A percentile compares a stretch with the other conserved stretches of the same genome.
Conservation (phyloP, 2,329 filamentous ascomycete genomes). For the Furcasterigmium sp. region DNA sequence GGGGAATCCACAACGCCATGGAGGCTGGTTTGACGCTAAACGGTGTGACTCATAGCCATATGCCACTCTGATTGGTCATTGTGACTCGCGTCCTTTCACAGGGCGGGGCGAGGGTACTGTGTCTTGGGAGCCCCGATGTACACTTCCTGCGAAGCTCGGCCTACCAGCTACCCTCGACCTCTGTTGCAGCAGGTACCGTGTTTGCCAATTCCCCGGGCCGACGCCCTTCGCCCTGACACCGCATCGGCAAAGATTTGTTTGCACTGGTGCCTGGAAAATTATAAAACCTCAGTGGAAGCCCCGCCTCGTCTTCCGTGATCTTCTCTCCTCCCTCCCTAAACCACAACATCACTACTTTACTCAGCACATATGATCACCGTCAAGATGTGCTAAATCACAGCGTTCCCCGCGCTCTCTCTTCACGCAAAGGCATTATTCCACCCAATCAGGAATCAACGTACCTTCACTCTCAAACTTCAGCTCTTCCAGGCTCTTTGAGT, state of each 20-base stretch:
- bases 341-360: conserved; percentile 23
- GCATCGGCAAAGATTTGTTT: too few relatives aligned
- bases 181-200: neutral
- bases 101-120: neutral
- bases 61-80: neutral
- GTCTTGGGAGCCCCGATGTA: neutral
- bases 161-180: neutral
- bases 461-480: conserved; percentile 33
- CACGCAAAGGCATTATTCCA: conserved; percentile 36
- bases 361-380: conserved; percentile 24
- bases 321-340: conserved; percentile 27
- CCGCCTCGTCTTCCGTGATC: conserved; percentile 19
- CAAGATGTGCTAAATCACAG: conserved; percentile 56
- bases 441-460: conserved; percentile 41
- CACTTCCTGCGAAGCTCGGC: neutral
- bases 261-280: conserved; percentile 1
- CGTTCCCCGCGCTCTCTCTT: conserved; percentile 28
- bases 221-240: neutral
- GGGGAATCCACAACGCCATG: neutral
- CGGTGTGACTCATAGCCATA: conserved; percentile 1
- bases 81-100: neutral
- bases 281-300: conserved; percentile 6
- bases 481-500: conserved; percentile 51
- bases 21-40: conserved; percentile 1
- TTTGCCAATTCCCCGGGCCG: neutral